These are phyloP conservation scores for Acanthamoeba healyi DNA, from an alignment of 208 protist genomes.

Conservation along the genomic window DNA sequence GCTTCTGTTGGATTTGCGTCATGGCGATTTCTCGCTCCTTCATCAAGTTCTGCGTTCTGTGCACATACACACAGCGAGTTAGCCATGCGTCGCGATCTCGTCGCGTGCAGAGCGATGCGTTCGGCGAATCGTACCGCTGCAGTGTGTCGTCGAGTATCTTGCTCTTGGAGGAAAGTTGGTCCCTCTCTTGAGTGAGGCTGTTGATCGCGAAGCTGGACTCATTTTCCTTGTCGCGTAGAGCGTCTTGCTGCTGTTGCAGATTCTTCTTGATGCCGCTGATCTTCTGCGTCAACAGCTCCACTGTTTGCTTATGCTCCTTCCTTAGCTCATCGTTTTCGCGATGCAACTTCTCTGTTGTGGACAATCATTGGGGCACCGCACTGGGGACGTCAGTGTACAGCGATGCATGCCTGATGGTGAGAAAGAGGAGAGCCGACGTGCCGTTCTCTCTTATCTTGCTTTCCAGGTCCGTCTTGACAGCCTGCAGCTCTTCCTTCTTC, in stretches of 20 bases:
- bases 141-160: slow-evolving; percentile 25
- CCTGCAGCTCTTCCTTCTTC: slow-evolving; percentile 52
- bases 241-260: slow-evolving; percentile 24
- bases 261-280: slow-evolving; percentile 46
- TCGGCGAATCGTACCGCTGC: not conserved
- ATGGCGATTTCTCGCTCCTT: slow-evolving; percentile 53
- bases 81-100: too few relatives aligned
- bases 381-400: not conserved
- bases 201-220: not conserved
- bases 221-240: slow-evolving; percentile 15
- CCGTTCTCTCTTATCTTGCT: slow-evolving; percentile 62
- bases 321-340: slow-evolving; percentile 11
- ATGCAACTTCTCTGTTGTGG: slow-evolving; percentile 53
- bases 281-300: slow-evolving; percentile 41
- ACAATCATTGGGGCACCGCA: too few relatives aligned
- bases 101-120: too few relatives aligned
- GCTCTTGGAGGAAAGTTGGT: slow-evolving; percentile 32
- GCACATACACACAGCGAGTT: too few relatives aligned
- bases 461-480: not conserved
- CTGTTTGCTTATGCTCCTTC: slow-evolving; percentile 28
- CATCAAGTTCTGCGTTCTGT: slow-evolving; percentile 68
- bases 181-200: slow-evolving; percentile 24
- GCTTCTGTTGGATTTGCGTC: slow-evolving; percentile 60
- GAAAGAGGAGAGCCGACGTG: not conserved
- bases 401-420: not conserved